Conservation (phyloP, 345 rosid species). For the Eucalyptus leucophloia region DNA sequence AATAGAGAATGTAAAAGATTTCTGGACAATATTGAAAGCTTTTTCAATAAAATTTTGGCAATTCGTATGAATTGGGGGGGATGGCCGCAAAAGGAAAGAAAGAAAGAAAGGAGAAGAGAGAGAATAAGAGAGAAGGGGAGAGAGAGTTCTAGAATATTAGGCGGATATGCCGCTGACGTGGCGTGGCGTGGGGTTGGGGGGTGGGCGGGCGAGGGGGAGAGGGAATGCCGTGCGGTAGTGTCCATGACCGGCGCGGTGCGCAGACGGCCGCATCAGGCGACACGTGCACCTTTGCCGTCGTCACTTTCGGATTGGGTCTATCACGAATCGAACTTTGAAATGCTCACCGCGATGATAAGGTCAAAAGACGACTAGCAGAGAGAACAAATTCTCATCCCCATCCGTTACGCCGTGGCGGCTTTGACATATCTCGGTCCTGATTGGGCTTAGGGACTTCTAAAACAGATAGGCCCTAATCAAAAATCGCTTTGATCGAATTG, state of each 20-base stretch:
- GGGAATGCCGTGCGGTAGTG: neutral
- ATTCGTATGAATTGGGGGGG: neutral
- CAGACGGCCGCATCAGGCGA: neutral
- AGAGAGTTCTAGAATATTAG: neutral
- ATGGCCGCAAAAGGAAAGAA: neutral
- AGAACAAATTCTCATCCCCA: neutral
- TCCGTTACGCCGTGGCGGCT: neutral
- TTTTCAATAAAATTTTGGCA: neutral
- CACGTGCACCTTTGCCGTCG: neutral
- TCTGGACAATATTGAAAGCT: neutral
- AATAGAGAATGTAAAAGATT: neutral
- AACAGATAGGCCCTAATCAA: accelerated
- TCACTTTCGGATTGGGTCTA: neutral
- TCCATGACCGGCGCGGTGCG: neutral
- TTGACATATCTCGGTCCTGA: neutral
- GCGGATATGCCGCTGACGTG: neutral
- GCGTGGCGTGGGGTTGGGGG: neutral
- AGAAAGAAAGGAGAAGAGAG: neutral
- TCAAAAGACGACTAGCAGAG: neutral
- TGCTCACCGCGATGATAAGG: neutral
- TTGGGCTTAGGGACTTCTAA: no score
- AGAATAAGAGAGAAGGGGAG: neutral
- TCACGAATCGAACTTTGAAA: neutral
- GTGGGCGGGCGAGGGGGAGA: neutral
- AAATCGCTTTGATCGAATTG: no score